A percentile compares a stretch with the other conserved stretches of the same genome.
phyloP scores from a whole-genome alignment of 1,284 basidiomycete species.

The Takashimella koratensis region DNA sequence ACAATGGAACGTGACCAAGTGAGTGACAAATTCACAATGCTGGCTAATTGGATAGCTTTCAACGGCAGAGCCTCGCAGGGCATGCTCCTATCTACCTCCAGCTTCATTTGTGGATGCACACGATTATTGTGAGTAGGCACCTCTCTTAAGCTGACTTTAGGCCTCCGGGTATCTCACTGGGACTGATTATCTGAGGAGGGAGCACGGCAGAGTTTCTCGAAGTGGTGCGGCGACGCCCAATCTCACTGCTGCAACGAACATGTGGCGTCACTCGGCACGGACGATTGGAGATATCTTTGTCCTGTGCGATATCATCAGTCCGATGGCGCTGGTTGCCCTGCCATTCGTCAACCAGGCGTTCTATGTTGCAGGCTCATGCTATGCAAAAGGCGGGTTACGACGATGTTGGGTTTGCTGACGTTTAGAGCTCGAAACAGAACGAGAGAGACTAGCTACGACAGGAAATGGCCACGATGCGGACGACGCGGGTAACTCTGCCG shows the following conservation, averaged over 20 bases:
- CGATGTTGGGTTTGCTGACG: no score
- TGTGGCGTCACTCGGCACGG: conserved; percentile 22
- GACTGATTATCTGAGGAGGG: conserved; percentile 3
- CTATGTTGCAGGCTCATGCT: conserved; percentile 27
- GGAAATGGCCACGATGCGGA: neutral
- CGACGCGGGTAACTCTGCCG: neutral
- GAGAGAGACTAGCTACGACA: neutral
- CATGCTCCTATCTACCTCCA: conserved; percentile 27
- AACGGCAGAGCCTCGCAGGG: conserved; percentile 16
- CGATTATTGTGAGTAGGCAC: conserved; percentile 17
- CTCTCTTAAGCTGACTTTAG: neutral
- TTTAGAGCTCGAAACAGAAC: neutral
- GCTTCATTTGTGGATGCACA: conserved; percentile 35
- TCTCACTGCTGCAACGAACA: conserved; percentile 7
- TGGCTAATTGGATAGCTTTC: conserved; percentile 13
- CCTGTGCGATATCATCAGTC: conserved; percentile 22
- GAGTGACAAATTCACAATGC: conserved; percentile 1
- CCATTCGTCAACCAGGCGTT: conserved; percentile 26
- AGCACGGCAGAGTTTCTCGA: neutral
- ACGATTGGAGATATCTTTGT: conserved; percentile 28
- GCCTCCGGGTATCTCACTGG: conserved; percentile 9
- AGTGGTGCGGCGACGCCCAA: conserved; percentile 10
- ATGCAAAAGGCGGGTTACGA: conserved; percentile 3
- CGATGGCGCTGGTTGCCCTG: conserved; percentile 16
- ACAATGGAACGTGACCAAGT: conserved; percentile 33